These are phyloP conservation scores for Trichoderma gamsii DNA, from an alignment of 495 filamentous ascomycete genomes.

Conservation along the genomic window DNA sequence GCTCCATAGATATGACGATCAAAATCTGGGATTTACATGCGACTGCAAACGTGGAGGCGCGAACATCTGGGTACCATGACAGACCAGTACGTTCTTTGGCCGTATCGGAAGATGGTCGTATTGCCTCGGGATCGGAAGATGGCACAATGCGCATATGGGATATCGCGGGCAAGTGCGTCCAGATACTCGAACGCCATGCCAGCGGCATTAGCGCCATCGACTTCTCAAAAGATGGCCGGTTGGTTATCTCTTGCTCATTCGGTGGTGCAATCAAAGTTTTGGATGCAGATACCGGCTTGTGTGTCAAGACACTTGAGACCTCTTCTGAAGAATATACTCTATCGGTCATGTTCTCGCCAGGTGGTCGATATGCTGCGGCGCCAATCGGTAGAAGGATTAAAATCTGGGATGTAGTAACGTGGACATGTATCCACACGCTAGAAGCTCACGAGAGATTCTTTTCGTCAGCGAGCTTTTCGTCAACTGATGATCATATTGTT, in stretches of 20 bases:
- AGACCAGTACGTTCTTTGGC: too few relatives aligned
- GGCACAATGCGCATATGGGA: conserved; percentile 4
- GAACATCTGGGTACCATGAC: too few relatives aligned
- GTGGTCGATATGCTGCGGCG: too few relatives aligned
- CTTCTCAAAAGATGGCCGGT: not conserved
- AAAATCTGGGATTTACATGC: not conserved
- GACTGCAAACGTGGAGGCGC: too few relatives aligned
- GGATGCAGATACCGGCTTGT: not conserved
- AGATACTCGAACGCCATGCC: not conserved
- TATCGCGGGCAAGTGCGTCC: not conserved
- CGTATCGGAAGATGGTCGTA: conserved; percentile 8
- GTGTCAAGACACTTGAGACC: not conserved
- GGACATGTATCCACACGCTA: not conserved
- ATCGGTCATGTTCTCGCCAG: too few relatives aligned
- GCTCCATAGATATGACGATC: conserved; percentile 15
- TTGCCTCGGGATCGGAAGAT: conserved; percentile 19
- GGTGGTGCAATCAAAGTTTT: not conserved
- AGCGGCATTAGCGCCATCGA: not conserved
- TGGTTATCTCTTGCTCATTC: not conserved
- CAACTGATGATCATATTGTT: not conserved
- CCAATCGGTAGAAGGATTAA: not conserved
- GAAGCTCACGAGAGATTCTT: not conserved
- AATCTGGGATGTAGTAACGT: not conserved
- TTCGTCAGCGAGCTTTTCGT: not conserved
- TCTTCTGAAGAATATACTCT: too few relatives aligned